These are phyloP conservation scores for Schoenoplectus triqueter DNA, from an alignment of 202 grass and related monocot genomes.

Conservation along the genomic window DNA sequence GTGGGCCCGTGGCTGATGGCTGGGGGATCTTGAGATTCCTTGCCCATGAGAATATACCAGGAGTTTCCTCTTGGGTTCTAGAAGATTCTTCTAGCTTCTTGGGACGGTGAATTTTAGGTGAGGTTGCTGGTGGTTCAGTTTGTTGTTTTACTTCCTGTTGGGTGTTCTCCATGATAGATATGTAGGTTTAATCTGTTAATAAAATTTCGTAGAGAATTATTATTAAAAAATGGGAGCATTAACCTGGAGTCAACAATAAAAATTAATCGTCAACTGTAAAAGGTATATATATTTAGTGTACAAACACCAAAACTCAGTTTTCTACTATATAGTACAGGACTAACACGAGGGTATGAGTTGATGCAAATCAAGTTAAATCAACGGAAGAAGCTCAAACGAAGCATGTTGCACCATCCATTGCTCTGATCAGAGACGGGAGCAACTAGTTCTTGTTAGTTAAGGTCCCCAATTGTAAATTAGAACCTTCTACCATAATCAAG, in stretches of 20 bases:
- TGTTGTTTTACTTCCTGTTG: constrained; percentile 39
- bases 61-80: constrained; percentile 33
- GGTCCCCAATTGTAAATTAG: not conserved
- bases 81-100: constrained; percentile 17
- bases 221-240: not conserved
- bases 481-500: not conserved
- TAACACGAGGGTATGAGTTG: not conserved
- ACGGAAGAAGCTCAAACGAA: not conserved
- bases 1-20: constrained; percentile 47
- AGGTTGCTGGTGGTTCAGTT: not conserved
- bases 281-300: not conserved
- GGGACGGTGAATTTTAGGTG: not conserved
- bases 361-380: constrained; percentile 3
- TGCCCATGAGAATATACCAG: constrained; percentile 92
- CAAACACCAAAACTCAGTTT: not conserved
- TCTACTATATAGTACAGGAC: not conserved
- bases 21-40: constrained; percentile 88
- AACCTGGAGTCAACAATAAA: not conserved
- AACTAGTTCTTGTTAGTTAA: not conserved
- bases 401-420: not conserved
- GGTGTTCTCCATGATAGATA: constrained; percentile 29
- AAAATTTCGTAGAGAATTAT: constrained; percentile 5
- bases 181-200: not conserved
- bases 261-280: not conserved
- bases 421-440: not conserved